Evolutionary conservation across 352 stramenopile genomes (phyloP).

Genomic region (Globisporangium abappressorium): DNA sequence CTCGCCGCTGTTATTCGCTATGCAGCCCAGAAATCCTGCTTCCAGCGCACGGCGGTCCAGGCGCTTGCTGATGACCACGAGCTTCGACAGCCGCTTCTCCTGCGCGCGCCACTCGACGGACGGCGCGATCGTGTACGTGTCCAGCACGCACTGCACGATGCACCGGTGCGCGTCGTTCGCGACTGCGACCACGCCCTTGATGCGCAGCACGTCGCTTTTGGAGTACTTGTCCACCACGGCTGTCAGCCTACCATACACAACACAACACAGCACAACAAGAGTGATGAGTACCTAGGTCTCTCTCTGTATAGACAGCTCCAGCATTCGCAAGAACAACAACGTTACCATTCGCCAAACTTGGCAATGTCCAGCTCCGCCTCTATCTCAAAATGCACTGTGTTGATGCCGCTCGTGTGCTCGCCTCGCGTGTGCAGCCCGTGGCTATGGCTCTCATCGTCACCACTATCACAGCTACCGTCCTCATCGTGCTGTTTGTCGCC

Average conservation of each 20-base stretch:
- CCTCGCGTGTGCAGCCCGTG: conserved; percentile 17
- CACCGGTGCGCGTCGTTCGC: conserved; percentile 43
- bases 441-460: conserved; percentile 2
- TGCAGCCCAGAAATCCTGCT: conserved; percentile 40
- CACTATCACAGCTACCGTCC: background rate
- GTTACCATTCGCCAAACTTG: conserved; percentile 55
- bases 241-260: conserved; percentile 30
- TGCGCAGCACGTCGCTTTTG: conserved; percentile 54
- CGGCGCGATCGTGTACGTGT: conserved; percentile 75
- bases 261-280: background rate
- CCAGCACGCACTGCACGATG: conserved; percentile 65
- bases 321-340: background rate
- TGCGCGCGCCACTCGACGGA: conserved; percentile 29
- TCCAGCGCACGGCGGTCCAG: conserved; percentile 45
- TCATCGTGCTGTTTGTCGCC: conserved; percentile 7
- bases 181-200: conserved; percentile 63
- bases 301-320: too few species aligned
- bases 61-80: conserved; percentile 68
- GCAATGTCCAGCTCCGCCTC: conserved; percentile 42
- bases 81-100: conserved; percentile 39
- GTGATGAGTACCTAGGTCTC: background rate
- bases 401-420: conserved; percentile 52
- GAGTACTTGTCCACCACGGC: conserved; percentile 50
- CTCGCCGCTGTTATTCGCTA: conserved; percentile 16
- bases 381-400: conserved; percentile 55